These are phyloP conservation scores for Avena sativa DNA, from an alignment of 176 grass and related monocot species.

Conservation along the genomic window DNA sequence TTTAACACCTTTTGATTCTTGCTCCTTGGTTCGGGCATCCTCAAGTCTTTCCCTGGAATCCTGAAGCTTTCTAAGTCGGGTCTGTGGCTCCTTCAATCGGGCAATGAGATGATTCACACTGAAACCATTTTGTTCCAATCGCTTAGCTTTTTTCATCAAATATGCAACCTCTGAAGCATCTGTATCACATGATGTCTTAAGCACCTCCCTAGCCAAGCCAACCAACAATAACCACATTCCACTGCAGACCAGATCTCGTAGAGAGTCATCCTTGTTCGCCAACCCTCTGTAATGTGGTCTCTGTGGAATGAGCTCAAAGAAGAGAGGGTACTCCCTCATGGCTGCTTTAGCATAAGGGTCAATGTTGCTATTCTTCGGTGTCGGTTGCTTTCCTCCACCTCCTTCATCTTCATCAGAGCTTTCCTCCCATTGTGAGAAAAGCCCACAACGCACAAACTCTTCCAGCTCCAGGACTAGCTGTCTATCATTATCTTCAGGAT, in stretches of 20 bases:
- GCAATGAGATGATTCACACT: constrained; percentile 65
- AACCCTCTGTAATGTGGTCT: constrained; percentile 70
- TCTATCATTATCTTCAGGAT: constrained; percentile 38
- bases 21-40: constrained; percentile 51
- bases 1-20: constrained; percentile 38
- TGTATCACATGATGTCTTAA: constrained; percentile 63
- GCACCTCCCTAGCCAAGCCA: constrained; percentile 49
- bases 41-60: constrained; percentile 54
- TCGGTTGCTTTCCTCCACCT: constrained; percentile 29
- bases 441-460: constrained; percentile 56
- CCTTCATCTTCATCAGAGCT: constrained; percentile 53
- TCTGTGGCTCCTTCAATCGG: constrained; percentile 64
- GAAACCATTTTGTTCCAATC: constrained; percentile 56
- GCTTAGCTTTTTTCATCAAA: constrained; percentile 48
- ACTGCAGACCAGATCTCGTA: constrained; percentile 51
- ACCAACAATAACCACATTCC: constrained; percentile 62
- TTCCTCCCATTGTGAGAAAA: constrained; percentile 58
- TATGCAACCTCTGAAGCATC: constrained; percentile 42
- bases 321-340: constrained; percentile 56
- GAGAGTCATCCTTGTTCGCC: constrained; percentile 26
- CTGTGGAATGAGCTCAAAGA: constrained; percentile 68
- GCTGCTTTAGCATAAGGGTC: constrained; percentile 61
- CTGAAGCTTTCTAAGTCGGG: constrained; percentile 50
- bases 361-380: background rate
- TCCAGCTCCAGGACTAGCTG: constrained; percentile 64